A percentile compares a stretch with the other conserved stretches of the same genome.
Evolutionary conservation across 106 monocot genomes (phyloP).

Genomic region (Allium cepa): DNA sequence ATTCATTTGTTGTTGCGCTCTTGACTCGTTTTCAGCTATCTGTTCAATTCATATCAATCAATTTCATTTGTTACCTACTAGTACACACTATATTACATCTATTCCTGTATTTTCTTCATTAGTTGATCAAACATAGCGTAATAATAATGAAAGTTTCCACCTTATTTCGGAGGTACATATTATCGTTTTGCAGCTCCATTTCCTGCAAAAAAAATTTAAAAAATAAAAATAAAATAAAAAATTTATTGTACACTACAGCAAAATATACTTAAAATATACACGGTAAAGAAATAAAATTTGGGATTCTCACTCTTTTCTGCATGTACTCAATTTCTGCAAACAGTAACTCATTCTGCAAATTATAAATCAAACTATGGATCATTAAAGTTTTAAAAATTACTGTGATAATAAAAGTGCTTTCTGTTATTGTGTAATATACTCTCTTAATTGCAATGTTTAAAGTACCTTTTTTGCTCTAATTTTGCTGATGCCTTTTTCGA

Average conservation of each 20-base stretch:
- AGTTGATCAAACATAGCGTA: neutral
- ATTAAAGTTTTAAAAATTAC: neutral
- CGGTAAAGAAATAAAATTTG: neutral
- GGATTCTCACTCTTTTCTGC: constrained; percentile 32
- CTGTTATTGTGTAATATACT: neutral
- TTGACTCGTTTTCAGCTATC: constrained; percentile 34
- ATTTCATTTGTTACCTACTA: neutral
- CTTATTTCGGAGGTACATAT: constrained; percentile 37
- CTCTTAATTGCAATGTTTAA: neutral
- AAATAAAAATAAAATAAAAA: neutral
- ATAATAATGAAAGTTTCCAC: constrained; percentile 1
- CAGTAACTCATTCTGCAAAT: constrained; percentile 27
- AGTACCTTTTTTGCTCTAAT: constrained; percentile 24
- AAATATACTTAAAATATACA: too few relatives aligned
- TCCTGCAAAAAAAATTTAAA: constrained; percentile 19
- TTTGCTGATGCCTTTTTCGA: constrained; percentile 22
- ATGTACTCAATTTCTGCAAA: constrained; percentile 39
- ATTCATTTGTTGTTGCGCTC: constrained; percentile 24
- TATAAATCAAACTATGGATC: neutral
- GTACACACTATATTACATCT: neutral
- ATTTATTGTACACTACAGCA: neutral
- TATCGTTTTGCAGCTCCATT: constrained; percentile 37
- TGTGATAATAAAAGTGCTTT: neutral
- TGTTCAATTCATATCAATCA: neutral
- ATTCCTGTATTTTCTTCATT: neutral